These are phyloP conservation scores for Orbilia blumenaviensis DNA, from an alignment of 2,329 filamentous ascomycete species.

Conservation along the genomic window DNA sequence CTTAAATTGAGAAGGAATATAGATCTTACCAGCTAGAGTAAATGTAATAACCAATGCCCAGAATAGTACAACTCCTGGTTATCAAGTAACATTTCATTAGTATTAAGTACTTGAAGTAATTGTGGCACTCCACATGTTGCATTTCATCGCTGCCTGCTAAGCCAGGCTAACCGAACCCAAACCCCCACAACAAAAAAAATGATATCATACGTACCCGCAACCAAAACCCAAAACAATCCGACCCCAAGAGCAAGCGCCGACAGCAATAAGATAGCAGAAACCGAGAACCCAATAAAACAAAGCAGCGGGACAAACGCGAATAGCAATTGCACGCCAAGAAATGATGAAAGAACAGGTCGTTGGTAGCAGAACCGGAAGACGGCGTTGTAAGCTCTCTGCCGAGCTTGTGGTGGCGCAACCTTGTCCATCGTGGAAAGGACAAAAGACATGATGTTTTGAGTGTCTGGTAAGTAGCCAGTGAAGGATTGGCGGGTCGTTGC, in stretches of 20 bases:
- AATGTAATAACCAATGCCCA: slow-evolving; percentile 43
- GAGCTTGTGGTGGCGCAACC: slow-evolving; percentile 21
- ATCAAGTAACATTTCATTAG: not conserved
- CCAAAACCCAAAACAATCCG: slow-evolving; percentile 34
- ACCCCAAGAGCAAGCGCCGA: slow-evolving; percentile 19
- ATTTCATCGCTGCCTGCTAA: too few species aligned
- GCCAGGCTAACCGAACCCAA: slow-evolving; percentile 5
- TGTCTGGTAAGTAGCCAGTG: slow-evolving; percentile 5
- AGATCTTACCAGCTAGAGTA: slow-evolving; percentile 32
- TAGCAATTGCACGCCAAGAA: slow-evolving; percentile 22
- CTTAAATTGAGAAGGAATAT: not conserved
- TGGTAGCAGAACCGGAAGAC: slow-evolving; percentile 41
- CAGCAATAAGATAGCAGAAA: slow-evolving; percentile 16
- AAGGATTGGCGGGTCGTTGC: slow-evolving; percentile 5
- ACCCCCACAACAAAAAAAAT: not conserved
- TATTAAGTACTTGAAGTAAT: too few species aligned
- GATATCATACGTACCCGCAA: slow-evolving; percentile 43
- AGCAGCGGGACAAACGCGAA: slow-evolving; percentile 37
- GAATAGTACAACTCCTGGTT: slow-evolving; percentile 25
- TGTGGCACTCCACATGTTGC: too few species aligned
- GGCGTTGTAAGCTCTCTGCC: slow-evolving; percentile 4
- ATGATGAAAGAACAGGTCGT: slow-evolving; percentile 36
- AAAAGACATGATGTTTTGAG: slow-evolving; percentile 45
- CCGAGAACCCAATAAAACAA: slow-evolving; percentile 35
- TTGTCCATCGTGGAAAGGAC: slow-evolving; percentile 28